Conservation (phyloP, 495 filamentous ascomycete species). For the Penicillium cataractarum region DNA sequence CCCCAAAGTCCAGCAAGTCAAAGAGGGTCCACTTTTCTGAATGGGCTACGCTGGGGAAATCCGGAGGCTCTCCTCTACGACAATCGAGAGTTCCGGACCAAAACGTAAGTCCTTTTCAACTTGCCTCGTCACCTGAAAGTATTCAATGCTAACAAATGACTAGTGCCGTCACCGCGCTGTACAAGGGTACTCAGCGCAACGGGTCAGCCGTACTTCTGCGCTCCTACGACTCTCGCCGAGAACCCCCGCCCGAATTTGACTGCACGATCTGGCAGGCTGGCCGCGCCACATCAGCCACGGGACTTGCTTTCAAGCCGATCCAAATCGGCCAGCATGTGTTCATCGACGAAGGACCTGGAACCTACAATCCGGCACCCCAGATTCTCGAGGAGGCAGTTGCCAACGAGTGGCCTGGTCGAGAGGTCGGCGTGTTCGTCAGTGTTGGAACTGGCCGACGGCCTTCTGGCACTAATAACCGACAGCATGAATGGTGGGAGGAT, state of each 20-base stretch:
- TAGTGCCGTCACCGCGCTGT: slow-evolving; percentile 88
- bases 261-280: slow-evolving; percentile 97
- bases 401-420: slow-evolving; percentile 93
- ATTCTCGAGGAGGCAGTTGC: slow-evolving; percentile 86
- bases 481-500: slow-evolving; percentile 87
- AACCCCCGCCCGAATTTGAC: slow-evolving; percentile 84
- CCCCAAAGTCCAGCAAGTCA: slow-evolving; percentile 33
- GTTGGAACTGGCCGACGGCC: slow-evolving; percentile 92
- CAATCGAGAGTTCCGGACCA: slow-evolving; percentile 79
- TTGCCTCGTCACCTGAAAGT: not conserved
- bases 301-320: slow-evolving; percentile 93
- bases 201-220: slow-evolving; percentile 73
- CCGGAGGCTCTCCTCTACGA: slow-evolving; percentile 75
- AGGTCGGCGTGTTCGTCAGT: slow-evolving; percentile 87
- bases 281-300: slow-evolving; percentile 89
- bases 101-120: slow-evolving; percentile 69
- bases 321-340: slow-evolving; percentile 92
- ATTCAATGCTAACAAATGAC: slow-evolving; percentile 12
- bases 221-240: slow-evolving; percentile 92
- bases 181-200: slow-evolving; percentile 74
- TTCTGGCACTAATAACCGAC: slow-evolving; percentile 64
- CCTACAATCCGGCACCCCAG: slow-evolving; percentile 86
- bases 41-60: slow-evolving; percentile 57
- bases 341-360: slow-evolving; percentile 88
- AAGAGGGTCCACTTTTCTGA: slow-evolving; percentile 43